Conservation (phyloP, 2,329 filamentous ascomycete genomes). For the Penicillium sp. region DNA sequence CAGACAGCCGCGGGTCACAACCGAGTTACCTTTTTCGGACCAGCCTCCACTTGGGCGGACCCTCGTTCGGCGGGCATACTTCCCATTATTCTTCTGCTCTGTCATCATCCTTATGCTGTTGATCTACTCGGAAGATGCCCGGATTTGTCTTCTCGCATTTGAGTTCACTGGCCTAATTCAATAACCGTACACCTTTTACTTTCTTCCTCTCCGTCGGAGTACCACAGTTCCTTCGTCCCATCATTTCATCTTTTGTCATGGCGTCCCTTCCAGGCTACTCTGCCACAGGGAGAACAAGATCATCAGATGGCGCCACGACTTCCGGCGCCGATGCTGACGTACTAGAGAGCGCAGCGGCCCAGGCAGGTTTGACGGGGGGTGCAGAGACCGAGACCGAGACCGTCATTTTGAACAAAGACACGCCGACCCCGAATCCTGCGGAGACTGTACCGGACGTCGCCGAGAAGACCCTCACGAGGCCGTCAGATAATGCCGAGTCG, state of each 20-base stretch:
- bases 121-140: constrained; percentile 1
- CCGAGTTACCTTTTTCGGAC: constrained; percentile 2
- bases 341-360: constrained; percentile 11
- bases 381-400: constrained; percentile 26
- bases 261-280: constrained; percentile 38
- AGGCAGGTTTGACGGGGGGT: constrained; percentile 26
- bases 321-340: constrained; percentile 19
- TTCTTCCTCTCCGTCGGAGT: constrained; percentile 8
- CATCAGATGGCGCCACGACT: constrained; percentile 28
- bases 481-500: constrained; percentile 15
- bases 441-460: constrained; percentile 19
- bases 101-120: constrained; percentile 1
- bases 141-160: not conserved
- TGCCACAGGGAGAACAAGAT: constrained; percentile 29
- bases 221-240: not conserved
- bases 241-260: constrained; percentile 28
- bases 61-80: constrained; percentile 1
- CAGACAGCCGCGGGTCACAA: constrained; percentile 10
- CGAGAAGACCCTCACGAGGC: constrained; percentile 20
- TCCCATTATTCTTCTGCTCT: not conserved
- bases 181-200: constrained; percentile 1
- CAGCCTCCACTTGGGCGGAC: constrained; percentile 5
- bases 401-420: constrained; percentile 32
- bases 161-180: not conserved
- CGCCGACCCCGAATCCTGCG: constrained; percentile 15